These are phyloP conservation scores for Pleurotus cornucopiae DNA, from an alignment of 768 basidiomycete species.

Conservation along the genomic window DNA sequence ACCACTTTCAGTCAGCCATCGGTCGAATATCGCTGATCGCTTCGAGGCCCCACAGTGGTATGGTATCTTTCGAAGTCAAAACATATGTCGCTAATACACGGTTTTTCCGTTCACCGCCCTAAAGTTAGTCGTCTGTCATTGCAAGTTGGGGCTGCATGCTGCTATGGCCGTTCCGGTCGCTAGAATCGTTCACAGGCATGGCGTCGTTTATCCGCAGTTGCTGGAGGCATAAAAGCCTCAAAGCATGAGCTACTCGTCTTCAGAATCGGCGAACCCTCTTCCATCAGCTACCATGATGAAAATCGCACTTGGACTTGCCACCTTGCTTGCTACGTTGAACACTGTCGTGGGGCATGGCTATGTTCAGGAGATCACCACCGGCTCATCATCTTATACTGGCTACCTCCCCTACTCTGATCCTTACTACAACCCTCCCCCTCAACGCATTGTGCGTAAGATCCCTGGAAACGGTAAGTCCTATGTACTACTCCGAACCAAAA, in stretches of 20 bases:
- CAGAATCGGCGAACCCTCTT: background rate
- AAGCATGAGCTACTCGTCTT: background rate
- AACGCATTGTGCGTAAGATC: slow-evolving; percentile 33
- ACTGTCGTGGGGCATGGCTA: slow-evolving; percentile 25
- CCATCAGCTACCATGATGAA: background rate
- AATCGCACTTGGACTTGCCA: background rate
- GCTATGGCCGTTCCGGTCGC: background rate
- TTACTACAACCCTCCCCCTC: slow-evolving; percentile 26
- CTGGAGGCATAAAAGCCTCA: slow-evolving; percentile 2
- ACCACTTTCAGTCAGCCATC: too few relatives aligned
- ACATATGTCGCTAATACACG: too few relatives aligned
- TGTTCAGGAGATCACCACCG: slow-evolving; percentile 22
- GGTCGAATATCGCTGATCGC: too few relatives aligned
- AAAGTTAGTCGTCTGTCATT: background rate
- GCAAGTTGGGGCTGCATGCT: background rate
- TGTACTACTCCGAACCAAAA: background rate
- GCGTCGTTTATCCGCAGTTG: slow-evolving; percentile 6
- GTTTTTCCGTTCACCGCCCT: background rate
- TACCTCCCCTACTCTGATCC: slow-evolving; percentile 25
- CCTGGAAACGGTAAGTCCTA: slow-evolving; percentile 25
- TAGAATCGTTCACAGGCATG: background rate
- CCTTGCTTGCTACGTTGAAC: slow-evolving; percentile 6
- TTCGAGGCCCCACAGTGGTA: too few relatives aligned
- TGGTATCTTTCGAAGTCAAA: too few relatives aligned
- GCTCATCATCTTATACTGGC: slow-evolving; percentile 21